Conservation (phyloP, 2,329 filamentous ascomycete species). For the Emydomyces testavorans region DNA sequence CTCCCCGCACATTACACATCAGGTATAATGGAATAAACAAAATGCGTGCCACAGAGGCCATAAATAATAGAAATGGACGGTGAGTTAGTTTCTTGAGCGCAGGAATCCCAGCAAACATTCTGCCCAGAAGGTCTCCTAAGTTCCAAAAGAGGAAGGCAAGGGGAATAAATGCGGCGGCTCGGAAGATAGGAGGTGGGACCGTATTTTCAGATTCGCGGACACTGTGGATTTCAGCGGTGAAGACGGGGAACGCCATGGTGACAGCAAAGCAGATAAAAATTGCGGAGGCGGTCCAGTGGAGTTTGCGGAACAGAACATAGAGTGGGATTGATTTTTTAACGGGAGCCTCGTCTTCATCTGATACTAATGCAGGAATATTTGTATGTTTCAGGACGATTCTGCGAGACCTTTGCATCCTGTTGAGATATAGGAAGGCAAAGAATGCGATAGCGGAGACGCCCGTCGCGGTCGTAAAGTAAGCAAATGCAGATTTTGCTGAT, state of each 20-base stretch:
- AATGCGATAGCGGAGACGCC: constrained; percentile 59
- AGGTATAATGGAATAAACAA: constrained; percentile 74
- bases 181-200: constrained; percentile 45
- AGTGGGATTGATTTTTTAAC: constrained; percentile 46
- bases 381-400: constrained; percentile 11
- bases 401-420: constrained; percentile 39
- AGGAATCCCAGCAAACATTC: constrained; percentile 54
- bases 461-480: constrained; percentile 85
- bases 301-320: constrained; percentile 57
- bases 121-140: constrained; percentile 67
- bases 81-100: constrained; percentile 44
- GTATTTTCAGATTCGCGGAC: constrained; percentile 37
- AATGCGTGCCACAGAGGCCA: constrained; percentile 52
- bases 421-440: constrained; percentile 61
- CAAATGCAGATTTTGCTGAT: constrained; percentile 62
- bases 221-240: constrained; percentile 58
- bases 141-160: constrained; percentile 92
- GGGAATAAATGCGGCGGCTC: constrained; percentile 71
- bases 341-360: constrained; percentile 26
- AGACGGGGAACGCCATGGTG: constrained; percentile 93
- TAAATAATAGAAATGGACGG: constrained; percentile 56
- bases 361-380: constrained; percentile 33
- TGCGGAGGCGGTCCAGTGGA: constrained; percentile 64
- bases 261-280: constrained; percentile 70
- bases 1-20: constrained; percentile 74